These are phyloP conservation scores for Coelastrella sp. DNA, from an alignment of 139 green algal species.

Conservation along the genomic window DNA sequence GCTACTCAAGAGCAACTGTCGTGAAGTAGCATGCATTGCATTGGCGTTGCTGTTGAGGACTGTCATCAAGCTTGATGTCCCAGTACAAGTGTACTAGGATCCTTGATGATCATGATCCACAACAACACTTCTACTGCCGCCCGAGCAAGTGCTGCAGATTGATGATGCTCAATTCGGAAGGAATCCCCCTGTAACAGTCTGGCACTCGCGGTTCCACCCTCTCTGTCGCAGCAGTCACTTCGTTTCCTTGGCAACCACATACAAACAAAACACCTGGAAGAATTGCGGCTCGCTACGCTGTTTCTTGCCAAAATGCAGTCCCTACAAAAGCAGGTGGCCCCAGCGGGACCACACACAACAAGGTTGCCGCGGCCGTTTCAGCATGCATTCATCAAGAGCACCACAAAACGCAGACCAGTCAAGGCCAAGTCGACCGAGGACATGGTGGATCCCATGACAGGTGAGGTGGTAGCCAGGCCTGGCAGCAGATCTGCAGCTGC, in stretches of 20 bases:
- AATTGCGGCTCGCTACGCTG: not conserved
- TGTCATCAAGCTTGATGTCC: too few relatives aligned
- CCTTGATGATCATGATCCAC: too few relatives aligned
- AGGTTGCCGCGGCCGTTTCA: not conserved
- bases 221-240: too few relatives aligned
- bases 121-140: too few relatives aligned
- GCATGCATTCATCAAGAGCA: not conserved
- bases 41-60: too few relatives aligned
- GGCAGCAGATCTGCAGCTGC: not conserved
- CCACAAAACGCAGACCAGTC: not conserved
- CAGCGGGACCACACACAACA: not conserved
- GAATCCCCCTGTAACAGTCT: too few relatives aligned
- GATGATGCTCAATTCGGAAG: too few relatives aligned
- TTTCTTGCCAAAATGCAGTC: not conserved
- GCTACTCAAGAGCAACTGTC: not conserved
- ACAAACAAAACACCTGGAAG: too few relatives aligned
- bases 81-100: too few relatives aligned
- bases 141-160: too few relatives aligned
- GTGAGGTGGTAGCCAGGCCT: not conserved
- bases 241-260: too few relatives aligned
- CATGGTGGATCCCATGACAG: conserved; percentile 28
- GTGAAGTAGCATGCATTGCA: not conserved
- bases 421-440: not conserved
- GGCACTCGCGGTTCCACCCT: too few relatives aligned
- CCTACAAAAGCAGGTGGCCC: not conserved